These are phyloP conservation scores for Penicillium diatomitis DNA, from an alignment of 495 filamentous ascomycete genomes.

Conservation along the genomic window DNA sequence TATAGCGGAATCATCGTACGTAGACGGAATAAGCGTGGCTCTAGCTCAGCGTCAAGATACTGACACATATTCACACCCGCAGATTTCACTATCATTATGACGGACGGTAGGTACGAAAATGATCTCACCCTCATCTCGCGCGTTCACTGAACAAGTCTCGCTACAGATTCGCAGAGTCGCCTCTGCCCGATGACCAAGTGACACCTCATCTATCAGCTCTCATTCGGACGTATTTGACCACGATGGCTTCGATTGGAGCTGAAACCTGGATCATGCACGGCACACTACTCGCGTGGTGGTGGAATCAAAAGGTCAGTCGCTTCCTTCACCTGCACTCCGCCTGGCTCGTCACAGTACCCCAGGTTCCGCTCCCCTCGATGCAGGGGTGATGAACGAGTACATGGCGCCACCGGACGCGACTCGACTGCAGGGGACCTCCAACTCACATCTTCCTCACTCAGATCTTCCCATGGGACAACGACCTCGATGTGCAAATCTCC, in stretches of 20 bases:
- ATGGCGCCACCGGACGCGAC: too few relatives aligned
- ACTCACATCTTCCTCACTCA: neutral
- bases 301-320: constrained; percentile 43
- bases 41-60: neutral
- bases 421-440: too few relatives aligned
- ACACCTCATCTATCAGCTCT: constrained; percentile 38
- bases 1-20: constrained; percentile 50
- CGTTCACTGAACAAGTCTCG: constrained; percentile 8
- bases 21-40: constrained; percentile 4
- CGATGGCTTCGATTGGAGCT: constrained; percentile 45
- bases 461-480: constrained; percentile 57
- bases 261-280: constrained; percentile 61
- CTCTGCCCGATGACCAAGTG: constrained; percentile 40
- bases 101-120: constrained; percentile 36
- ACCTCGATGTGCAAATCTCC: constrained; percentile 52
- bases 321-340: too few relatives aligned
- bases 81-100: constrained; percentile 58
- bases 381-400: too few relatives aligned
- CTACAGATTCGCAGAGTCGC: constrained; percentile 38
- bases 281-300: constrained; percentile 53
- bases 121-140: neutral
- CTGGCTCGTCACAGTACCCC: too few relatives aligned
- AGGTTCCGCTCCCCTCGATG: too few relatives aligned
- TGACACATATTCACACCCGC: neutral
- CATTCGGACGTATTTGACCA: constrained; percentile 45